Conservation (phyloP, 305 asterid species). For the Solanum hybrid region DNA sequence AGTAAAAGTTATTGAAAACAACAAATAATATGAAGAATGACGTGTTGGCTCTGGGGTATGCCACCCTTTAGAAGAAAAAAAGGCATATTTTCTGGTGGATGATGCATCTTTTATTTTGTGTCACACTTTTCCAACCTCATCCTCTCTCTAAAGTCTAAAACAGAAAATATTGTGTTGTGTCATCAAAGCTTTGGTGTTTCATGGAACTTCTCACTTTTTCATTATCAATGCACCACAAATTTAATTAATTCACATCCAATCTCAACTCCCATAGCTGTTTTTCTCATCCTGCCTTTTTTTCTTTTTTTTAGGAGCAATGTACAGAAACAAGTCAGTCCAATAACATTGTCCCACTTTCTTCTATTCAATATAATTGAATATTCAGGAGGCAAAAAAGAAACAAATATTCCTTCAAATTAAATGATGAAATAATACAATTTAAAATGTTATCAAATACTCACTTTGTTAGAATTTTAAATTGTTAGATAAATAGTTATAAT, state of each 20-base stretch:
- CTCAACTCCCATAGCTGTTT: not conserved
- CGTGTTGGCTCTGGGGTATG: not conserved
- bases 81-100: not conserved
- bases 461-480: not conserved
- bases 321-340: not conserved
- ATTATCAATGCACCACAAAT: not conserved
- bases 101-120: not conserved
- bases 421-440: not conserved
- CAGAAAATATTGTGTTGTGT: not conserved
- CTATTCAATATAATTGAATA: not conserved
- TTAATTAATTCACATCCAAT: not conserved
- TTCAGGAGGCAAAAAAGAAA: not conserved
- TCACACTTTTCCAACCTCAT: not conserved
- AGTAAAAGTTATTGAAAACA: not conserved
- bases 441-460: not conserved
- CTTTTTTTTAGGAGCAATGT: not conserved
- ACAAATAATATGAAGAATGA: not conserved
- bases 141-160: not conserved
- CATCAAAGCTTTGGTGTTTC: not conserved
- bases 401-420: not conserved
- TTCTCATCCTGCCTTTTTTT: not conserved
- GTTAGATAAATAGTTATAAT: too few relatives aligned
- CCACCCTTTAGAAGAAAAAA: not conserved
- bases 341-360: not conserved
- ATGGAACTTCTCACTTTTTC: conserved; percentile 1